Evolutionary conservation across 768 basidiomycete species (phyloP).

Genomic region (Hypholoma fasciculare): DNA sequence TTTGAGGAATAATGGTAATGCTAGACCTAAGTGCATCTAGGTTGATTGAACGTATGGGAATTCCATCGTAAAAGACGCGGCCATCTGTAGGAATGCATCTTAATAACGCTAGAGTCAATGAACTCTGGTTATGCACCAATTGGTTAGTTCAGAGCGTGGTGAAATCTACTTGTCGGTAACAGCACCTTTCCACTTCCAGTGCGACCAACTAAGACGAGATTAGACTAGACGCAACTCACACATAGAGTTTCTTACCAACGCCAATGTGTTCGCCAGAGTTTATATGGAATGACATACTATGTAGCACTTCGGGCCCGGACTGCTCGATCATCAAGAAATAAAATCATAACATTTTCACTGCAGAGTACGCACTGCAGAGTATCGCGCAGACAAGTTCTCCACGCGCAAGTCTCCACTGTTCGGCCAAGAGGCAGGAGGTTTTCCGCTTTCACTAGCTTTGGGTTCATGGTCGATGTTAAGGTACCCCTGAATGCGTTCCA

Average conservation of each 20-base stretch:
- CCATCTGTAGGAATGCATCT: constrained; percentile 55
- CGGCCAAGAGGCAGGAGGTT: constrained; percentile 70
- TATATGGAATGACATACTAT: constrained; percentile 51
- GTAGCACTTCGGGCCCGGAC: constrained; percentile 45
- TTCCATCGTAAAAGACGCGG: constrained; percentile 55
- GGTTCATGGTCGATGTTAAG: constrained; percentile 62
- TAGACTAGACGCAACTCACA: not conserved
- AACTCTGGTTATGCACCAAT: constrained; percentile 37
- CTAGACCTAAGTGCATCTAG: constrained; percentile 55
- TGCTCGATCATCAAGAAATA: not conserved
- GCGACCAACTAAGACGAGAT: constrained; percentile 34
- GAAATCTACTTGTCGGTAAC: not conserved
- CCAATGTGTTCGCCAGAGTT: constrained; percentile 59
- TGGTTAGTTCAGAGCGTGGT: not conserved
- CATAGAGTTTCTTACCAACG: constrained; percentile 23
- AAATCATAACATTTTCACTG: constrained; percentile 18
- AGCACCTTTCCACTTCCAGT: constrained; percentile 48
- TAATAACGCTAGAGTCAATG: constrained; percentile 45
- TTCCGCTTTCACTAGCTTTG: constrained; percentile 34
- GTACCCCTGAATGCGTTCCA: constrained; percentile 73
- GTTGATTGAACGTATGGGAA: constrained; percentile 48
- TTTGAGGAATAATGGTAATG: constrained; percentile 62
- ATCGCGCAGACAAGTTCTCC: constrained; percentile 55
- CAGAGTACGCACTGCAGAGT: constrained; percentile 35
- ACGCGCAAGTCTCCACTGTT: constrained; percentile 54